Percentiles rank a stretch among this genome's conserved stretches.
phyloP scores from a whole-genome alignment of 306 rosid genomes.

The Vicia villosa region DNA sequence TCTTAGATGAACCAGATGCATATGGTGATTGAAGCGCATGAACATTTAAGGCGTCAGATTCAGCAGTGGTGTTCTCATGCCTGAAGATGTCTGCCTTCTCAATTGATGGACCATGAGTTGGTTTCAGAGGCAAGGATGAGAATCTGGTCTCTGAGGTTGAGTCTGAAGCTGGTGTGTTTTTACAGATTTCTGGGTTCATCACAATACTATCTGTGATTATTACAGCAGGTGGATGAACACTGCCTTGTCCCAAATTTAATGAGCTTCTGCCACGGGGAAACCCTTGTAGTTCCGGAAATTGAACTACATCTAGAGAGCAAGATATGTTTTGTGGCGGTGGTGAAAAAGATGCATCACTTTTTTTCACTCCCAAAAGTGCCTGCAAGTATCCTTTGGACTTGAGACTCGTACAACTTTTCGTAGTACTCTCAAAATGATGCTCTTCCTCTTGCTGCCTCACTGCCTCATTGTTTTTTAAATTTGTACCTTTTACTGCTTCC shows the following conservation, averaged over 20 bases:
- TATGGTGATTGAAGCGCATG: slow-evolving; percentile 49
- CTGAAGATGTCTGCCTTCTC: background rate
- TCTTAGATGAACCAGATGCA: slow-evolving; percentile 54
- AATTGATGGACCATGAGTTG: slow-evolving; percentile 51
- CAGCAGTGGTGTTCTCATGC: slow-evolving; percentile 23
- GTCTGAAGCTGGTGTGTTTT: slow-evolving; percentile 30
- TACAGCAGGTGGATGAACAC: slow-evolving; percentile 29
- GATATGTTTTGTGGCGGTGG: slow-evolving; percentile 40
- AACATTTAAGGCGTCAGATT: slow-evolving; percentile 39
- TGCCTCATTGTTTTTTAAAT: background rate
- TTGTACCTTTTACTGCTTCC: background rate
- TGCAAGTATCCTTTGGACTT: slow-evolving; percentile 54
- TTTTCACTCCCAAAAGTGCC: slow-evolving; percentile 50
- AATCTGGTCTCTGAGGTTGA: slow-evolving; percentile 37
- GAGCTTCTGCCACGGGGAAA: slow-evolving; percentile 44
- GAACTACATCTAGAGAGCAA: slow-evolving; percentile 46
- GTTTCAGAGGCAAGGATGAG: slow-evolving; percentile 47
- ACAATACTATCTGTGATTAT: slow-evolving; percentile 47
- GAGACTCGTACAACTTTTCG: slow-evolving; percentile 14
- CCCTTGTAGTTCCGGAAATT: slow-evolving; percentile 47
- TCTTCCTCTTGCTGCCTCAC: slow-evolving; percentile 50
- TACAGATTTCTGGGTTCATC: slow-evolving; percentile 36
- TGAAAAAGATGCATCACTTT: slow-evolving; percentile 46
- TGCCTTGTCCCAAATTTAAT: slow-evolving; percentile 35
- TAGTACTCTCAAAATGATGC: slow-evolving; percentile 48